Conservation (phyloP, 805 yeast species). For the Ogataea wickerhamii region DNA sequence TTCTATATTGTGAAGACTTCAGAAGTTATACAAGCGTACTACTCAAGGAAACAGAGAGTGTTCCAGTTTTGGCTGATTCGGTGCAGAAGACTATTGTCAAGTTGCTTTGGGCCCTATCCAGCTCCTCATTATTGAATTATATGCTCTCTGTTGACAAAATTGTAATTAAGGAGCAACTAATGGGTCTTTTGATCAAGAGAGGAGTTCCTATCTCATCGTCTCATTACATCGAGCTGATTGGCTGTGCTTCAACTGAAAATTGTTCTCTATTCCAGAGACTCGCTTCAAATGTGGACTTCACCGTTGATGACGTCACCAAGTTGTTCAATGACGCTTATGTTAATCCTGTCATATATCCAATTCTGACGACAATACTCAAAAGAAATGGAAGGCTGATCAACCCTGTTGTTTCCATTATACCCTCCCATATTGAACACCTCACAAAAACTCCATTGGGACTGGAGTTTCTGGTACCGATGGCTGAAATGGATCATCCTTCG, state of each 20-base stretch:
- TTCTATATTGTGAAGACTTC: constrained; percentile 3
- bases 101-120: constrained; percentile 22
- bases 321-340: neutral
- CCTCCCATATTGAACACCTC: neutral
- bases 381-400: neutral
- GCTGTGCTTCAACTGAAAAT: neutral
- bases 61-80: neutral
- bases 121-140: constrained; percentile 5
- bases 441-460: constrained; percentile 2
- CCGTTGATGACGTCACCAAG: neutral
- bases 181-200: constrained; percentile 4
- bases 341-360: neutral
- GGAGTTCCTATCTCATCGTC: constrained; percentile 2
- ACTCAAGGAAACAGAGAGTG: neutral
- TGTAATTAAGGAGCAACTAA: constrained; percentile 2
- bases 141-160: neutral
- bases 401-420: neutral
- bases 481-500: neutral
- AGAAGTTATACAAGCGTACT: neutral
- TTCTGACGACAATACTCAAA: neutral
- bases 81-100: constrained; percentile 10
- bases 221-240: constrained; percentile 2
- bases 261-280: constrained; percentile 1
- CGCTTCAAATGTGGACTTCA: neutral
- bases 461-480: constrained; percentile 4